phyloP scores from a whole-genome alignment of 2,329 filamentous ascomycete species.

The Xylariales sp. region DNA sequence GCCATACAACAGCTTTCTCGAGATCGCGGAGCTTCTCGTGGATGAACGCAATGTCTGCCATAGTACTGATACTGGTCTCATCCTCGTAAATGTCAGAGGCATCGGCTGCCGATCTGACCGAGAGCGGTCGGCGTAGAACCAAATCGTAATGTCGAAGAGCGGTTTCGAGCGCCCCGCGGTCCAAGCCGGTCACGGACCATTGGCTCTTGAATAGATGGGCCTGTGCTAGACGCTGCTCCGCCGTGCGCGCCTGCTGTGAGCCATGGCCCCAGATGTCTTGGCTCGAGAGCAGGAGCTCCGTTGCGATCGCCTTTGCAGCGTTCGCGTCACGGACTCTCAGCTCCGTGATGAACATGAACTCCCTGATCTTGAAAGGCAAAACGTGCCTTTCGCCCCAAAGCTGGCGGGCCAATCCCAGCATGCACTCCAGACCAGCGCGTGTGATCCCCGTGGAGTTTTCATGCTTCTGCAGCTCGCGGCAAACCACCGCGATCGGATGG shows the following conservation, averaged over 20 bases:
- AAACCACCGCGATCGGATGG: constrained; percentile 4
- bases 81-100: neutral
- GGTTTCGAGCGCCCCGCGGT: neutral
- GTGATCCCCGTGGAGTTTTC: neutral
- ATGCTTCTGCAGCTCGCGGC: constrained; percentile 3
- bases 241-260: constrained; percentile 1
- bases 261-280: constrained; percentile 1
- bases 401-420: neutral
- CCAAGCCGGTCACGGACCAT: neutral
- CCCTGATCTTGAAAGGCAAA: neutral
- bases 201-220: neutral
- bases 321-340: neutral
- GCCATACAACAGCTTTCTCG: neutral
- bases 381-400: neutral
- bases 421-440: neutral
- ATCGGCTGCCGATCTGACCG: neutral
- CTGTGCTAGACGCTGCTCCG: neutral
- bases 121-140: neutral
- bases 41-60: constrained; percentile 1
- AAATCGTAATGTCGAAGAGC: neutral
- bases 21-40: neutral
- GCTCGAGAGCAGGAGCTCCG: neutral
- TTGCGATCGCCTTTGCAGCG: neutral
- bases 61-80: constrained; percentile 3
- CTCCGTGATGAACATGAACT: neutral